Conservation (phyloP, 192 early-diverging fungal species). For the Rhizophlyctis rosea region DNA sequence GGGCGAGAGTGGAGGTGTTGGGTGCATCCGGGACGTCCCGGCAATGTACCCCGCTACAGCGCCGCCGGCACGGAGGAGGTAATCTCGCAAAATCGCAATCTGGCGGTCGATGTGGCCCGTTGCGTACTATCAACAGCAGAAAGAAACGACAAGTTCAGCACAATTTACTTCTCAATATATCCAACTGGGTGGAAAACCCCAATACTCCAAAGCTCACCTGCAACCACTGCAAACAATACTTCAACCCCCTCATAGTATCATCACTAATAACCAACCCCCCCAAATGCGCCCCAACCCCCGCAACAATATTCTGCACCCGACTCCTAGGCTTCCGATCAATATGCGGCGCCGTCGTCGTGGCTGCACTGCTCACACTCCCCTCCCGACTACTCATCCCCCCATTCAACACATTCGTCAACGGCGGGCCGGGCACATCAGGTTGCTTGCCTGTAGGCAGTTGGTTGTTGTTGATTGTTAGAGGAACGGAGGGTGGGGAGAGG, state of each 20-base stretch:
- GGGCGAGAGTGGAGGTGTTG: constrained; percentile 22
- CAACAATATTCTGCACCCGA: constrained; percentile 63
- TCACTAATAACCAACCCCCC: constrained; percentile 80
- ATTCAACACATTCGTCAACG: constrained; percentile 21
- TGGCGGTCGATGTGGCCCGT: constrained; percentile 46
- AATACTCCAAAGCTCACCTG: constrained; percentile 34
- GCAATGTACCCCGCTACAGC: constrained; percentile 9
- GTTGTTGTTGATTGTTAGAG: constrained; percentile 1
- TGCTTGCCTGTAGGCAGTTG: background rate
- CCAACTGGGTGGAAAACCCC: constrained; percentile 2
- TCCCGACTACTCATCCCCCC: constrained; percentile 1
- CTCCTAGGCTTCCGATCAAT: constrained; percentile 42
- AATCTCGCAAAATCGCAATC: constrained; percentile 27
- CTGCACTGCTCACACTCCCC: background rate
- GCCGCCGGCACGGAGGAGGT: constrained; percentile 18
- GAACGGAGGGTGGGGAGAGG: constrained; percentile 22
- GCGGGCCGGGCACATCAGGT: constrained; percentile 15
- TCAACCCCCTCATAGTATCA: constrained; percentile 80
- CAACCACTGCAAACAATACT: constrained; percentile 87
- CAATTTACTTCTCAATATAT: background rate
- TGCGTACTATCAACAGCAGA: constrained; percentile 57
- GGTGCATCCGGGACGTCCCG: constrained; percentile 4
- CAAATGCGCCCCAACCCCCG: constrained; percentile 59
- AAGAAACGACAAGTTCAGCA: constrained; percentile 4
- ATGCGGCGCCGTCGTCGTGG: constrained; percentile 30